Conservation (phyloP, 768 basidiomycete genomes). For the Mycena floridula region DNA sequence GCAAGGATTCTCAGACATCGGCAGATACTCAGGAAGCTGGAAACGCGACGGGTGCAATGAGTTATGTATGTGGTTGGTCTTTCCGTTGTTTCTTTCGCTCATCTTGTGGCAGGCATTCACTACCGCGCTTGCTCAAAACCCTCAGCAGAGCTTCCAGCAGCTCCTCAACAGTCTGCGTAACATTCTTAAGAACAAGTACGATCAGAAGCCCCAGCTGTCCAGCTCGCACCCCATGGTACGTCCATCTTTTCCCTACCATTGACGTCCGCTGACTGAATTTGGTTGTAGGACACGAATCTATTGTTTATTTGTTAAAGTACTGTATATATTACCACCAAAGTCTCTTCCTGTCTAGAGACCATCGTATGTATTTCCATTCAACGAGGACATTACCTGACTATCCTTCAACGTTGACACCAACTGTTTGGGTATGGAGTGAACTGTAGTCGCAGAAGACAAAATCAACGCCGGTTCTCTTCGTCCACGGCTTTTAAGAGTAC, state of each 20-base stretch:
- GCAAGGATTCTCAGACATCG: constrained; percentile 79
- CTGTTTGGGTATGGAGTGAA: too few relatives aligned
- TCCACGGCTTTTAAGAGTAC: too few relatives aligned
- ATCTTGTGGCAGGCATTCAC: constrained; percentile 45
- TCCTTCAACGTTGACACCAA: too few relatives aligned
- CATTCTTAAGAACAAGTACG: constrained; percentile 40
- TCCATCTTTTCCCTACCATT: constrained; percentile 8
- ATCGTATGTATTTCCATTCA: too few relatives aligned
- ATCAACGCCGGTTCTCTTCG: too few relatives aligned
- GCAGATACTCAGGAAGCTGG: constrained; percentile 68
- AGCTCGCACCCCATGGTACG: constrained; percentile 36
- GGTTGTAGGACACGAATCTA: constrained; percentile 27
- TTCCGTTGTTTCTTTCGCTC: background rate
- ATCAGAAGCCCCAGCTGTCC: constrained; percentile 50
- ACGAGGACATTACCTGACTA: too few relatives aligned
- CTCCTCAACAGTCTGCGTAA: constrained; percentile 37
- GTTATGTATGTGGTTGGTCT: constrained; percentile 42
- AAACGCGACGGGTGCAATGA: constrained; percentile 73
- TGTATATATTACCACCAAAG: too few relatives aligned
- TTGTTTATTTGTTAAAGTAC: constrained; percentile 35
- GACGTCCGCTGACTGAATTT: background rate
- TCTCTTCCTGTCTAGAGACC: too few relatives aligned
- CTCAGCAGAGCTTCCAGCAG: constrained; percentile 46
- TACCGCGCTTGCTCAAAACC: constrained; percentile 38
- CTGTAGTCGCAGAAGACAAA: too few relatives aligned